Percentiles rank a stretch among this genome's conserved stretches.
These are phyloP conservation scores for Penicillium sp. DNA, from an alignment of 2,329 filamentous ascomycete genomes.

Conservation along the genomic window DNA sequence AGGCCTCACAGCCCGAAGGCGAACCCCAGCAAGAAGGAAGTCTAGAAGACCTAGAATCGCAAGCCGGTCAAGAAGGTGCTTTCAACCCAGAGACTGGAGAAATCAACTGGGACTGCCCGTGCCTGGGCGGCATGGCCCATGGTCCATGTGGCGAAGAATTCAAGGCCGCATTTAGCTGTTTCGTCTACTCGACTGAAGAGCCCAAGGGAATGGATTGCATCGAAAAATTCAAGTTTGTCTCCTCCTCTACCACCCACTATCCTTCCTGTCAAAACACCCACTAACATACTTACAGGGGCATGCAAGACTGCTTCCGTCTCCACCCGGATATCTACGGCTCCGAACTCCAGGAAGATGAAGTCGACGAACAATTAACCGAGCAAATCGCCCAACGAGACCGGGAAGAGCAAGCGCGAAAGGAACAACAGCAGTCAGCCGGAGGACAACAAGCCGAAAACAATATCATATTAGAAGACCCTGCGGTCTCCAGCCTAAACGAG, in stretches of 20 bases:
- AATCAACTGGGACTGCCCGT: constrained; percentile 99
- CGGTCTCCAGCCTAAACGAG: constrained; percentile 22
- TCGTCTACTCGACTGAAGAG: constrained; percentile 91
- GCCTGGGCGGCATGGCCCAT: constrained; percentile 92
- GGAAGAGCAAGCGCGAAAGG: constrained; percentile 11
- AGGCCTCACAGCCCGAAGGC: constrained; percentile 8
- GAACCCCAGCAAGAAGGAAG: constrained; percentile 18
- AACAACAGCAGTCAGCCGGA: background rate
- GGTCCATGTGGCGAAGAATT: constrained; percentile 96
- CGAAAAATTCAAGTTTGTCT: constrained; percentile 86
- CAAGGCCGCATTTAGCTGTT: constrained; percentile 94
- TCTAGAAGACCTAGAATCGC: constrained; percentile 64
- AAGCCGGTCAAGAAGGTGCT: constrained; percentile 81
- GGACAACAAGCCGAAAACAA: background rate
- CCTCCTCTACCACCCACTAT: background rate
- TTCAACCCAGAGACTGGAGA: constrained; percentile 98
- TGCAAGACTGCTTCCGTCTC: constrained; percentile 94
- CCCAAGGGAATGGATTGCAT: constrained; percentile 98
- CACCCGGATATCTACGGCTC: constrained; percentile 91
- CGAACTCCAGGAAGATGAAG: constrained; percentile 74
- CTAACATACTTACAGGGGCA: constrained; percentile 61
- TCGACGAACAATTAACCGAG: constrained; percentile 34
- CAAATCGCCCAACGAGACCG: constrained; percentile 21
- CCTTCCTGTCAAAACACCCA: background rate
- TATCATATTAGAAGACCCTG: constrained; percentile 16